A percentile compares a stretch with the other conserved stretches of the same genome.
Evolutionary conservation across 306 rosid genomes (phyloP).

Genomic region (Gynostemma pentaphyllum): DNA sequence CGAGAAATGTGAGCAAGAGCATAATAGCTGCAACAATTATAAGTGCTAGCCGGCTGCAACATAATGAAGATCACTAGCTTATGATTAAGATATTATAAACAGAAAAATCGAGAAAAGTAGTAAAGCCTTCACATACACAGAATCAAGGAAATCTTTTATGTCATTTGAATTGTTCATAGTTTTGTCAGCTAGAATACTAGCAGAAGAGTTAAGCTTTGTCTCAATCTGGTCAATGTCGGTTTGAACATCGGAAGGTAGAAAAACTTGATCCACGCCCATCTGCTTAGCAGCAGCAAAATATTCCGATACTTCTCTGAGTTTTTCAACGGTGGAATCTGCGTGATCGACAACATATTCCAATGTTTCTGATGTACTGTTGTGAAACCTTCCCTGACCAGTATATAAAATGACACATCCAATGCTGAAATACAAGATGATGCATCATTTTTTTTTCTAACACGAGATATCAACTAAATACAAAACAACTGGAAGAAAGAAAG

Average conservation of each 20-base stretch:
- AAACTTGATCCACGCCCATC: slow-evolving; percentile 36
- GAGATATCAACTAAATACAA: not conserved
- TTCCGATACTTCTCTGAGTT: slow-evolving; percentile 30
- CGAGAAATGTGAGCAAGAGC: slow-evolving; percentile 42
- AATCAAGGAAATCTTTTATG: slow-evolving; percentile 32
- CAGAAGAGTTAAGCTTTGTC: slow-evolving; percentile 28
- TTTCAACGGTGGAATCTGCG: slow-evolving; percentile 28
- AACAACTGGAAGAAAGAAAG: not conserved
- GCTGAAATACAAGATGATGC: slow-evolving; percentile 16
- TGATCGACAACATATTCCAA: slow-evolving; percentile 27
- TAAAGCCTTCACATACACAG: slow-evolving; percentile 18
- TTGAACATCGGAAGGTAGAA: slow-evolving; percentile 31
- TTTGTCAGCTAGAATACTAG: slow-evolving; percentile 20
- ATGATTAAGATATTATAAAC: not conserved
- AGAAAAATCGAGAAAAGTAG: not conserved
- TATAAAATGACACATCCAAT: slow-evolving; percentile 40
- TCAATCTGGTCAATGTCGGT: slow-evolving; percentile 33
- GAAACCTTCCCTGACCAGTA: slow-evolving; percentile 34
- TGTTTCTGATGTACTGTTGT: slow-evolving; percentile 25
- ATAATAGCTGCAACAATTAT: slow-evolving; percentile 36
- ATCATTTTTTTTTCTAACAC: slow-evolving; percentile 1
- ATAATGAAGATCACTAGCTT: not conserved
- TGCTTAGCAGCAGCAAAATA: slow-evolving; percentile 32
- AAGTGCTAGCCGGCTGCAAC: slow-evolving; percentile 35
- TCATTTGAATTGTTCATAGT: slow-evolving; percentile 22